Evolutionary conservation across 2,329 filamentous ascomycete species (phyloP).

Genomic region (Pestalotiopsis sp.): DNA sequence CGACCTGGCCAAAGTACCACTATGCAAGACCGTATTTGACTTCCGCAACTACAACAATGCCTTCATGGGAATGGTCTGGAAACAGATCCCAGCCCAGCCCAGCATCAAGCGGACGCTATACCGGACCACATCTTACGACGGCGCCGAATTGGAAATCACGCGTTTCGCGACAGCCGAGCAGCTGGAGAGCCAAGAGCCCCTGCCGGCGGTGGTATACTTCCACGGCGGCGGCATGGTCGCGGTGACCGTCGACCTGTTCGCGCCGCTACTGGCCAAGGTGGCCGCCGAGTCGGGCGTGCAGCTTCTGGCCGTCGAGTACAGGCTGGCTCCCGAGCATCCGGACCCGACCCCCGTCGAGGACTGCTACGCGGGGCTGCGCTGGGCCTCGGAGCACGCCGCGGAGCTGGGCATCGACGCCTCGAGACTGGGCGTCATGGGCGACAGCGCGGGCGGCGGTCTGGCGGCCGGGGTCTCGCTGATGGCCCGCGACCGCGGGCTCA

Average conservation of each 20-base stretch:
- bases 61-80: slow-evolving; percentile 17
- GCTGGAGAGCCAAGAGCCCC: slow-evolving; percentile 9
- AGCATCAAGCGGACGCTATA: slow-evolving; percentile 17
- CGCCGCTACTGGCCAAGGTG: slow-evolving; percentile 25
- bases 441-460: slow-evolving; percentile 56
- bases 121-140: slow-evolving; percentile 20
- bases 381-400: slow-evolving; percentile 25
- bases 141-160: slow-evolving; percentile 16
- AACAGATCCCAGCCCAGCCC: slow-evolving; percentile 16
- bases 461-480: slow-evolving; percentile 52
- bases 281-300: slow-evolving; percentile 34
- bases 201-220: slow-evolving; percentile 35
- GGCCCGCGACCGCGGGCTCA: slow-evolving; percentile 31
- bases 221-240: slow-evolving; percentile 45
- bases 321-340: slow-evolving; percentile 42
- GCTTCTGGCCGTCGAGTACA: slow-evolving; percentile 41
- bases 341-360: slow-evolving; percentile 39
- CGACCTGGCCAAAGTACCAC: slow-evolving; percentile 16
- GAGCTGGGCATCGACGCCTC: slow-evolving; percentile 40
- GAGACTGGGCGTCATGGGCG: slow-evolving; percentile 53
- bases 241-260: slow-evolving; percentile 29
- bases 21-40: slow-evolving; percentile 17
- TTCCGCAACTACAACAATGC: slow-evolving; percentile 19
- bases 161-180: slow-evolving; percentile 22
- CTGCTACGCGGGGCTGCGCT: slow-evolving; percentile 34